Conservation (phyloP, 192 early-diverging fungal species). For the Neocallimastix lanati region DNA sequence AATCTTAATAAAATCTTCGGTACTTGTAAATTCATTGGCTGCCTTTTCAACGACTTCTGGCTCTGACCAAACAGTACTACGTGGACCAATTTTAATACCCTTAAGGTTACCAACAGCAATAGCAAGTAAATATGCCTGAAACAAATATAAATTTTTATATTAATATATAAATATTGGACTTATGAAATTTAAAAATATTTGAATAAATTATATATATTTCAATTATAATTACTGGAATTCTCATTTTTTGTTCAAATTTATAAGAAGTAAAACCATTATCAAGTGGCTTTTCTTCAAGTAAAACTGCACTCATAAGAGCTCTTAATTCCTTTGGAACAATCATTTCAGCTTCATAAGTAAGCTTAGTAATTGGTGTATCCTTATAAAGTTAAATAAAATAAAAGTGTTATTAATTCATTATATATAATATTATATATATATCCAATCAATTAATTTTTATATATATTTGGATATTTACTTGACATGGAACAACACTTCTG, state of each 20-base stretch:
- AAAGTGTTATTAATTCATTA: too few relatives aligned
- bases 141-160: too few relatives aligned
- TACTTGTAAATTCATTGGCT: slow-evolving; percentile 81
- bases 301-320: slow-evolving; percentile 86
- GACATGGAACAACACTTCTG: slow-evolving; percentile 73
- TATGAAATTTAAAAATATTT: too few relatives aligned
- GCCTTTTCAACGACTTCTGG: slow-evolving; percentile 45
- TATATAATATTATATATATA: too few relatives aligned
- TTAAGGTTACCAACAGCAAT: slow-evolving; percentile 79
- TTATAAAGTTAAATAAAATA: too few relatives aligned
- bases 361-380: slow-evolving; percentile 47
- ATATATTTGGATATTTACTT: slow-evolving; percentile 15
- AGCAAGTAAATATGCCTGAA: slow-evolving; percentile 73
- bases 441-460: too few relatives aligned
- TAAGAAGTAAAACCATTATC: slow-evolving; percentile 36
- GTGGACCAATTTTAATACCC: slow-evolving; percentile 65
- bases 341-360: slow-evolving; percentile 71
- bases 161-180: too few relatives aligned
- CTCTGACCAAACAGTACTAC: slow-evolving; percentile 92
- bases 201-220: too few relatives aligned
- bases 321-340: slow-evolving; percentile 52
- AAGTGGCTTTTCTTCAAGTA: slow-evolving; percentile 26
- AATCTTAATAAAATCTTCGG: slow-evolving; percentile 29
- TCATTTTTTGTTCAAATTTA: slow-evolving; percentile 66
- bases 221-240: slow-evolving; percentile 53